Evolutionary conservation across 208 protist genomes (phyloP).

Genomic region (Leishmania martiniquensis): DNA sequence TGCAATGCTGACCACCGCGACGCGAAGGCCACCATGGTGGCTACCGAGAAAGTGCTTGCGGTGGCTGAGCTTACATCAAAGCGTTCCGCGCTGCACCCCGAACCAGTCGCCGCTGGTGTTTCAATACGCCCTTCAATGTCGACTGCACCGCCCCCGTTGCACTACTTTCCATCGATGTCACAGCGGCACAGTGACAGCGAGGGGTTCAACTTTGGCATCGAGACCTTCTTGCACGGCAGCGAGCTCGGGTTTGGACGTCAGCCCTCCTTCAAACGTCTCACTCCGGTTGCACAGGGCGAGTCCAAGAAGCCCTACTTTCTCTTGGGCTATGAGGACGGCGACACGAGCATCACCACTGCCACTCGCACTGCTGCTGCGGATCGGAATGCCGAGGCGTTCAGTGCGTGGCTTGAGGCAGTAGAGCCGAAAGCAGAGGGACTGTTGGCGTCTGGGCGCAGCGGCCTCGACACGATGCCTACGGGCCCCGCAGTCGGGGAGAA

Average conservation of each 20-base stretch:
- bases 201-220: conserved; percentile 67
- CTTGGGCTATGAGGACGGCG: conserved; percentile 4
- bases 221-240: conserved; percentile 64
- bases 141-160: background rate
- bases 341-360: background rate
- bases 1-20: background rate
- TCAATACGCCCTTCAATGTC: background rate
- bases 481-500: conserved; percentile 19
- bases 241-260: conserved; percentile 68
- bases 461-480: background rate
- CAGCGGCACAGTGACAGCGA: background rate
- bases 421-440: conserved; percentile 8
- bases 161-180: background rate
- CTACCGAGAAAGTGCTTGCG: background rate
- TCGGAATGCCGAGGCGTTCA: conserved; percentile 30
- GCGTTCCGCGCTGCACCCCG: background rate
- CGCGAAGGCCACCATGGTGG: background rate
- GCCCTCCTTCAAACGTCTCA: conserved; percentile 53
- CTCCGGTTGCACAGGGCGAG: conserved; percentile 6
- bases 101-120: background rate
- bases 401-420: conserved; percentile 28
- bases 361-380: background rate
- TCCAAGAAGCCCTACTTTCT: conserved; percentile 12
- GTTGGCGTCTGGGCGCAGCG: conserved; percentile 5
- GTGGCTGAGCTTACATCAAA: background rate